Percentiles rank a stretch among this genome's conserved stretches.
Conservation (phyloP, 2,329 filamentous ascomycete genomes). For the Xylaria sp. region DNA sequence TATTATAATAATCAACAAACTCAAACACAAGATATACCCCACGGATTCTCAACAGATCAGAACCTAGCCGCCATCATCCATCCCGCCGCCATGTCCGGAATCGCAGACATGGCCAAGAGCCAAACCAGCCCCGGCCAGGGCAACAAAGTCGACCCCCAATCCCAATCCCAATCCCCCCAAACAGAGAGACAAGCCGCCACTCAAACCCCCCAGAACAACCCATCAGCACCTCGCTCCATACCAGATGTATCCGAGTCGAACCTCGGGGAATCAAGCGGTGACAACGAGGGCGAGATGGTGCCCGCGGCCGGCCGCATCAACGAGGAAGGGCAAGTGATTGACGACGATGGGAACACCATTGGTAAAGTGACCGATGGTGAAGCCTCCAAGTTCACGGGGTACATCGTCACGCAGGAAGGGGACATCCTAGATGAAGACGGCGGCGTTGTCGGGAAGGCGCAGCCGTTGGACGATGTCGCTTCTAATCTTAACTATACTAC, state of each 20-base stretch:
- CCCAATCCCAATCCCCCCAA: slow-evolving; percentile 20
- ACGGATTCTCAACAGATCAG: slow-evolving; percentile 34
- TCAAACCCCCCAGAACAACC: slow-evolving; percentile 30
- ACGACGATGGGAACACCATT: slow-evolving; percentile 57
- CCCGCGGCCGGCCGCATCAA: slow-evolving; percentile 51
- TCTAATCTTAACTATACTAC: slow-evolving; percentile 43
- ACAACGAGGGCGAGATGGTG: slow-evolving; percentile 43
- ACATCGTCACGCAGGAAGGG: slow-evolving; percentile 45
- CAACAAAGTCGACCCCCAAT: slow-evolving; percentile 28
- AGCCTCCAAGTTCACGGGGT: slow-evolving; percentile 38
- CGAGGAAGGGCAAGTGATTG: slow-evolving; percentile 60
- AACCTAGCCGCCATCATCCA: slow-evolving; percentile 37
- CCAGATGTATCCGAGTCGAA: slow-evolving; percentile 36
- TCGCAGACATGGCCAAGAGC: slow-evolving; percentile 33
- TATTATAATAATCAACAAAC: too few relatives aligned
- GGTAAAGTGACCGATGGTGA: slow-evolving; percentile 46
- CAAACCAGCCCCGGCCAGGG: slow-evolving; percentile 22
- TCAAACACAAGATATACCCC: slow-evolving; percentile 26
- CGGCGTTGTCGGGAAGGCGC: slow-evolving; percentile 42
- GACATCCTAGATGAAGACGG: slow-evolving; percentile 43
- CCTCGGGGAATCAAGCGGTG: slow-evolving; percentile 30
- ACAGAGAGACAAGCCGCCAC: slow-evolving; percentile 14
- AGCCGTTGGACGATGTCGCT: slow-evolving; percentile 41
- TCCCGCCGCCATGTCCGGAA: slow-evolving; percentile 40
- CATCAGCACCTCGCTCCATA: slow-evolving; percentile 37